Percentiles rank a stretch among this genome's conserved stretches.
phyloP scores from a whole-genome alignment of 345 rosid species.

The Durio zibethinus region DNA sequence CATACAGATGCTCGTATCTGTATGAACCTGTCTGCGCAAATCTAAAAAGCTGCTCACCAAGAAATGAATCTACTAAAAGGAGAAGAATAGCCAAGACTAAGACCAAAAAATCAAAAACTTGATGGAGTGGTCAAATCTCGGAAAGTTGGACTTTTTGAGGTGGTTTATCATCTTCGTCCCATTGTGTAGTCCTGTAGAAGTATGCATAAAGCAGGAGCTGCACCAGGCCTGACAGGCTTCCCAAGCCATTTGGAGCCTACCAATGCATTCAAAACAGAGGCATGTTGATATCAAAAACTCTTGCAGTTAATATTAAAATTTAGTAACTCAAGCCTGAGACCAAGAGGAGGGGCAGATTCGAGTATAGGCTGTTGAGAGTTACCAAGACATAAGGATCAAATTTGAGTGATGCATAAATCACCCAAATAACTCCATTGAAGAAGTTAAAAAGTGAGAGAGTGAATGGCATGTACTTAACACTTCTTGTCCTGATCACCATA shows the following conservation, averaged over 20 bases:
- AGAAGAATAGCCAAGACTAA: background rate
- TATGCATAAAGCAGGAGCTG: conserved; percentile 11
- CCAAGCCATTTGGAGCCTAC: conserved; percentile 11
- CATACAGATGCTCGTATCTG: background rate
- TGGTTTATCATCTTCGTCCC: conserved; percentile 34
- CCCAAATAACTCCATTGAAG: conserved; percentile 57
- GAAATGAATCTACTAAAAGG: background rate
- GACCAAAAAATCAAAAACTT: background rate
- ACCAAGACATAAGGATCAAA: conserved; percentile 63
- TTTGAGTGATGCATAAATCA: conserved; percentile 46
- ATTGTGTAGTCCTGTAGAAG: conserved; percentile 16
- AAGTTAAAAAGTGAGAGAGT: conserved; percentile 49
- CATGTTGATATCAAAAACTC: background rate
- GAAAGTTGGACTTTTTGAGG: conserved; percentile 25
- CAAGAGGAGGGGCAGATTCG: background rate
- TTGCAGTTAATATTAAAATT: background rate
- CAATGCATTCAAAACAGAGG: background rate
- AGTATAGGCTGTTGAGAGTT: background rate
- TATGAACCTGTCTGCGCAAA: background rate
- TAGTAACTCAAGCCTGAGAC: too few species aligned
- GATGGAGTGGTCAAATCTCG: background rate
- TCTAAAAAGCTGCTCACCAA: background rate
- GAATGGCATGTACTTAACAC: conserved; percentile 90
- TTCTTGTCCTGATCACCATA: conserved; percentile 64
- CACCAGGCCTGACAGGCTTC: conserved; percentile 7